phyloP scores from a whole-genome alignment of 2,329 filamentous ascomycete species.

The Fusarium xylarioides region DNA sequence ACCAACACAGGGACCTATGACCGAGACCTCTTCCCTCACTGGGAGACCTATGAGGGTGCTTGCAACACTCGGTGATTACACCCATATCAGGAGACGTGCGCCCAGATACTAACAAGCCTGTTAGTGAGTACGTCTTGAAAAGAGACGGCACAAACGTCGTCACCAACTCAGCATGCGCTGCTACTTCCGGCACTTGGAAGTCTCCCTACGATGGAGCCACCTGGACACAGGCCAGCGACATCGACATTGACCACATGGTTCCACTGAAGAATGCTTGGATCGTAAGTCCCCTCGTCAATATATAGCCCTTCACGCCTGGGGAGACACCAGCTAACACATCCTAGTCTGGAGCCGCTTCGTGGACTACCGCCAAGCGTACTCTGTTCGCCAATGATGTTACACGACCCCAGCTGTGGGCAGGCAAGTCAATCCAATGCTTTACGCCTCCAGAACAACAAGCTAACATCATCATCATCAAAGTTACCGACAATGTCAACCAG shows the following conservation, averaged over 20 bases:
- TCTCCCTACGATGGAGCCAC: conserved; percentile 78
- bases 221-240: conserved; percentile 73
- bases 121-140: conserved; percentile 40
- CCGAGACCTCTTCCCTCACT: conserved; percentile 76
- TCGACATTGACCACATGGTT: conserved; percentile 88
- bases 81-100: background rate
- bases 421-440: background rate
- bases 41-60: conserved; percentile 69
- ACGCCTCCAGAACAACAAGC: background rate
- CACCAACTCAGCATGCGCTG: conserved; percentile 65
- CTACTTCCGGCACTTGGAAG: conserved; percentile 73
- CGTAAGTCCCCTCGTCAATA: conserved; percentile 50
- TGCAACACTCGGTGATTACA: conserved; percentile 72
- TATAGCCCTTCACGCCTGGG: background rate
- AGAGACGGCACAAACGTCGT: conserved; percentile 74
- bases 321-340: conserved; percentile 12
- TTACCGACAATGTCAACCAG: conserved; percentile 80
- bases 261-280: conserved; percentile 85
- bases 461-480: conserved; percentile 42
- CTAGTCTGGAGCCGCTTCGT: conserved; percentile 74
- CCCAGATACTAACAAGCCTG: conserved; percentile 3
- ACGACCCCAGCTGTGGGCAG: conserved; percentile 78
- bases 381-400: conserved; percentile 80
- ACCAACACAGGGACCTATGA: conserved; percentile 67
- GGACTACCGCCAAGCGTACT: conserved; percentile 74